Evolutionary conservation across 1,139 yeast genomes (phyloP), one percentile per base, ranked within the genome.

Genomic region (Taphrina flavorubra): DNA sequence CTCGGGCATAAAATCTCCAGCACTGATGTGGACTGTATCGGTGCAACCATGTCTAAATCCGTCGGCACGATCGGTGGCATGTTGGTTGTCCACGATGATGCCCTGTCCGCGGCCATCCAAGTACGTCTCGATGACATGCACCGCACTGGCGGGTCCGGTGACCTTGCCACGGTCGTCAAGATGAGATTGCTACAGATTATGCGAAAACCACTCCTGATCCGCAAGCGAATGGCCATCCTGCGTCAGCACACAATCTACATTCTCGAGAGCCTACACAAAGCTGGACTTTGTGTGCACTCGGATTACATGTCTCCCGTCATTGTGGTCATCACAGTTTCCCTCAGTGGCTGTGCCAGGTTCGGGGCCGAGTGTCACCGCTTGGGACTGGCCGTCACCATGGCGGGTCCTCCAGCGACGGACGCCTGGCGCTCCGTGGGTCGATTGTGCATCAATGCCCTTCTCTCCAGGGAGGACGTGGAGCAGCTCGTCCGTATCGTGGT

Each of bases 321-420:
- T 36, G 67, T 63, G 36, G 44, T 53, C 55, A 63, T 63, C 20
- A 63, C 61, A 11, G 44, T 63, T 4, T 44, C 67, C 13, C 46
- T 63, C 18, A 63, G 67, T 36, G 60, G 61, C 14, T 63, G 67
- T 36, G 67, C 67, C 14, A 47, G 67, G 1, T 63, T 63, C 37
- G 60, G 67, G 10, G 67, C 67, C 14, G 67, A 63, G 44, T 63
- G 67, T 34, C 53, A 49, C 18, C 53, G 67, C 3, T 25, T 63
- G 39, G 67, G 67, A 10, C 67, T 63, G 16, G 67, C 67, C 10
- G 55, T 53, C 11, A 63, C 67, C 20, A 47, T 55, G 61, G 67
- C 67, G 10, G 67, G 67, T n/a, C 67, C 67, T 6, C 67, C 67
- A 11, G 67, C 67, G 4, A 63, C 67, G 13, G 67, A 47, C 16